Evolutionary conservation across 352 stramenopile genomes (phyloP).

Genomic region (Phytophthora podocarpi): DNA sequence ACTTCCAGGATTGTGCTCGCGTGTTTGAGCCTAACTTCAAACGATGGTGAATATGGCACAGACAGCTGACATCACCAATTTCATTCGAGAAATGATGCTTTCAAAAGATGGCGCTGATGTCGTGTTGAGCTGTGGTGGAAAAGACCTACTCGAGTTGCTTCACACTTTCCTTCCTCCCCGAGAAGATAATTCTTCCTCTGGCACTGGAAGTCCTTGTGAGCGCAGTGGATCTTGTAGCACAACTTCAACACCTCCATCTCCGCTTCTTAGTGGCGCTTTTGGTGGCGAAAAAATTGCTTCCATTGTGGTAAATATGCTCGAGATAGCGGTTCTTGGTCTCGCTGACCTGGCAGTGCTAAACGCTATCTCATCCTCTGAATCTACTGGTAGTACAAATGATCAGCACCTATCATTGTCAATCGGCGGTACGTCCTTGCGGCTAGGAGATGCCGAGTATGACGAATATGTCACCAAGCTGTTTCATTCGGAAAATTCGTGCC

Average conservation of each 20-base stretch:
- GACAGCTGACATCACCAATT: constrained; percentile 68
- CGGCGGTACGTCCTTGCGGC: not conserved
- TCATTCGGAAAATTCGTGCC: constrained; percentile 32
- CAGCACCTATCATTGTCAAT: not conserved
- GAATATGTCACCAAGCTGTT: constrained; percentile 39
- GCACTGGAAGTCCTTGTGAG: not conserved
- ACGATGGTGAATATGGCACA: constrained; percentile 8
- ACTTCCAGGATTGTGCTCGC: not conserved
- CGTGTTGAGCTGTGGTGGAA: constrained; percentile 56
- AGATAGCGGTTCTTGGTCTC: constrained; percentile 32
- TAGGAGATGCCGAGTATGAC: constrained; percentile 43
- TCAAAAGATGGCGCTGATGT: constrained; percentile 52
- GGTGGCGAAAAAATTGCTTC: constrained; percentile 21
- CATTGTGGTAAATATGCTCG: constrained; percentile 33
- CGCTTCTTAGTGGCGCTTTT: not conserved
- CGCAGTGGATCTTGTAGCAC: not conserved
- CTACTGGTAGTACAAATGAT: not conserved
- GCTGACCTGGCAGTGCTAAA: constrained; percentile 9
- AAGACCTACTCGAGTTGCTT: constrained; percentile 41
- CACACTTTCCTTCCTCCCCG: constrained; percentile 10
- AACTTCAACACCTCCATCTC: not conserved
- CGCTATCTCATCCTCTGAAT: not conserved
- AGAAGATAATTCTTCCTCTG: not conserved
- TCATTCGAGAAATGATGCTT: constrained; percentile 62
- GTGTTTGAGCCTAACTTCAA: not conserved